Evolutionary conservation across 2,329 filamentous ascomycete genomes (phyloP), one percentile per base, ranked within the genome.

Genomic region (Cucurbitaria berberidis): DNA sequence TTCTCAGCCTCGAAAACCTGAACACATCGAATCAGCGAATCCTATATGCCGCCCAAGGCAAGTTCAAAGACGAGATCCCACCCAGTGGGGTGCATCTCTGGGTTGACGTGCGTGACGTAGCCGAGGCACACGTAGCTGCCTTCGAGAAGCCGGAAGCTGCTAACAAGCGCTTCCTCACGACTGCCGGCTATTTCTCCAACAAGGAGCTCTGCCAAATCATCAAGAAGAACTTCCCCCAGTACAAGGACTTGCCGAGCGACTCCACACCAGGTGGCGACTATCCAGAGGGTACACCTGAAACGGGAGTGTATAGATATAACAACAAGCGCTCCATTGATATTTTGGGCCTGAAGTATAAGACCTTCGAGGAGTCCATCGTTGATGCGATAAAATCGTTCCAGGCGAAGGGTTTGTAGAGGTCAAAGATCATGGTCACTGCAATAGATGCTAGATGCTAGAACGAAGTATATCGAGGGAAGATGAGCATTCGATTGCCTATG

Each of bases 11-110:
- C 0, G 82, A 85, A n/a, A 77, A 77, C 1, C 77, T 92, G 56
- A 93, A 92, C 76, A 89, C 88, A 1, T 90, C 87, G 13, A 92
- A 91, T 70, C 81, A 86, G 61, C 83, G 86, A 18, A 81, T 91
- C 48, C 78, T 84, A 8, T 81, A 87, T 55, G 75, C 89, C 45
- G 80, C 88, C n/a, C 81, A 80, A 6, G 89, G 89, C 16, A 82
- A 84, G 53, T 82, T 78, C 69, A 86, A 84, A 59, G 76, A 82
- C 1, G 78, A 80, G 22, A 80, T 89, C 9, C 78, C 82, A 0
- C 79, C 84, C 0, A 88, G 85, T 0, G 82, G 81, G 0, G 81
- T 81, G 0, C 86, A 72, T 55, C 51, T 78, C 26, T 79, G 77
- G 75, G 74, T 79, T 5, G 78, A 80, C 47, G 78, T 81, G 5